A percentile compares a stretch with the other conserved stretches of the same genome.
Evolutionary conservation across 2,329 filamentous ascomycete species (phyloP).

Genomic region (Xylariaceae sp.): DNA sequence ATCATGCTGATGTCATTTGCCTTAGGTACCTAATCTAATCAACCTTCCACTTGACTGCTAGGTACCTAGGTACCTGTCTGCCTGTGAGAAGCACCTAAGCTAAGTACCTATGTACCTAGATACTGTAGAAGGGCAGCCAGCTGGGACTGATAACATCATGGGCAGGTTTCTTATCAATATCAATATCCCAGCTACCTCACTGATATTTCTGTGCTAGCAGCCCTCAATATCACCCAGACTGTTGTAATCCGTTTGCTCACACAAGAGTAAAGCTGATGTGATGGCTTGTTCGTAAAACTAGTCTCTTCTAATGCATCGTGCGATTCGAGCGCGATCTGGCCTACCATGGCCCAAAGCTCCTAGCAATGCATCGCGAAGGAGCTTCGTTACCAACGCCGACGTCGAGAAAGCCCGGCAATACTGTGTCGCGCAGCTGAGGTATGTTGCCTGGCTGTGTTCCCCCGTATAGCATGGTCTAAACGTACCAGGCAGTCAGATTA

Average conservation of each 20-base stretch:
- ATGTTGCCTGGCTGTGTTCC: slow-evolving; percentile 7
- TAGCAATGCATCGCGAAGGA: slow-evolving; percentile 22
- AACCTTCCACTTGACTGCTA: too few relatives aligned
- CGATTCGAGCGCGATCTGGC: slow-evolving; percentile 15
- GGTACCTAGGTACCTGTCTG: too few relatives aligned
- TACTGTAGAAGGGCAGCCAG: too few relatives aligned
- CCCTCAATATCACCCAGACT: not conserved
- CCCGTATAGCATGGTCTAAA: slow-evolving; percentile 11
- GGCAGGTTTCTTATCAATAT: slow-evolving; percentile 1
- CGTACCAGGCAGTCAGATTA: slow-evolving; percentile 73
- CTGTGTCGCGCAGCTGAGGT: slow-evolving; percentile 51
- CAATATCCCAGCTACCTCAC: not conserved
- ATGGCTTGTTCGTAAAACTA: too few relatives aligned
- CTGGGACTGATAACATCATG: too few relatives aligned
- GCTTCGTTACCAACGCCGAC: slow-evolving; percentile 47
- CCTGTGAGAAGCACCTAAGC: too few relatives aligned
- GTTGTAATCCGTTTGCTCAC: slow-evolving; percentile 3
- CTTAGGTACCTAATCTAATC: too few relatives aligned
- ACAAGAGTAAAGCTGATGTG: too few relatives aligned
- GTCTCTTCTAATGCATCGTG: slow-evolving; percentile 21
- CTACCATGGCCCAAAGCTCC: slow-evolving; percentile 16
- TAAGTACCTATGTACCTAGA: too few relatives aligned
- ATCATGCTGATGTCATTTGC: slow-evolving; percentile 16
- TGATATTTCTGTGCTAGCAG: not conserved
- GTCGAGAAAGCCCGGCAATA: slow-evolving; percentile 50